A percentile compares a stretch with the other conserved stretches of the same genome.
Conservation (phyloP, 2,329 filamentous ascomycete genomes). For the Aspergillus sp. region DNA sequence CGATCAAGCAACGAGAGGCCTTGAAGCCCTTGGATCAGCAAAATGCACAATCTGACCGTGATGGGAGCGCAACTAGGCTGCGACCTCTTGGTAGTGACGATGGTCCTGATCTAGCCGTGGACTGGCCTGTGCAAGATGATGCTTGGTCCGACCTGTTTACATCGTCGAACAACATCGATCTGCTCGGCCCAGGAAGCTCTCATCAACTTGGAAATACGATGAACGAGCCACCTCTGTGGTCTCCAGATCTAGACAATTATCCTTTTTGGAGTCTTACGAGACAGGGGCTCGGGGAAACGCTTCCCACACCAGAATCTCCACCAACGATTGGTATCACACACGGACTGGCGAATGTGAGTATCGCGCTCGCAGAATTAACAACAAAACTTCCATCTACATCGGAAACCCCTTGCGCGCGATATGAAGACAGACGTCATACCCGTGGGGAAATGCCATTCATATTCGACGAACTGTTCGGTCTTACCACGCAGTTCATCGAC, state of each 20-base stretch:
- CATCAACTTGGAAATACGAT: neutral
- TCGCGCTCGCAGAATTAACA: neutral
- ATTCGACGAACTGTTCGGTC: neutral
- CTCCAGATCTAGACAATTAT: neutral
- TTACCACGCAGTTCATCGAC: neutral
- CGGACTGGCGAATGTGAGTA: neutral
- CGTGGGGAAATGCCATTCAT: neutral
- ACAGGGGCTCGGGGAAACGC: neutral
- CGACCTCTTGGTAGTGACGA: neutral
- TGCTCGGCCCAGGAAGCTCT: neutral
- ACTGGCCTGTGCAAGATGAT: neutral
- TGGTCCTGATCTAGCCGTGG: neutral
- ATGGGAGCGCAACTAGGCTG: neutral
- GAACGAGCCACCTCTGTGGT: neutral
- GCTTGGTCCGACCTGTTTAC: neutral
- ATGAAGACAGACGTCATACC: neutral
- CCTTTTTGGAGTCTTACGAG: neutral
- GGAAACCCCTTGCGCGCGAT: neutral
- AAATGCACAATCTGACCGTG: neutral
- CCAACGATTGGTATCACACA: neutral
- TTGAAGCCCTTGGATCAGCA: neutral
- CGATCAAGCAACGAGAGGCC: neutral
- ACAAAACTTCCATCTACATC: neutral
- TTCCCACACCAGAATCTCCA: neutral
- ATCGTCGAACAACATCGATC: neutral